phyloP scores from a whole-genome alignment of 1,139 yeast genomes.

The Groenewaldozyma sp. region DNA sequence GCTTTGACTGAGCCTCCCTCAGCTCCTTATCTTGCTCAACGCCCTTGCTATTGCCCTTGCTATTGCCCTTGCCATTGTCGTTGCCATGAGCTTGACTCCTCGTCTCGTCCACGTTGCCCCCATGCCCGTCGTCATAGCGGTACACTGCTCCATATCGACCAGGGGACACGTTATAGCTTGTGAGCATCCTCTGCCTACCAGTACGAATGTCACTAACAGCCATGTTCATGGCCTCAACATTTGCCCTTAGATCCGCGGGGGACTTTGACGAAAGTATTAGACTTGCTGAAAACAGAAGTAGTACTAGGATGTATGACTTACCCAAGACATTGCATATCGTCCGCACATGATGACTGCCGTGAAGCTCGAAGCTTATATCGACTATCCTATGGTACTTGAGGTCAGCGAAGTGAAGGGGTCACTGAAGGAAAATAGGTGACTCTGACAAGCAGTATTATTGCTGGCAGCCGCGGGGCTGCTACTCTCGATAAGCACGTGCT shows the following conservation, averaged over 20 bases:
- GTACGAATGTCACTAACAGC: constrained; percentile 19
- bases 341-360: constrained; percentile 15
- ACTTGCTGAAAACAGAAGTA: not conserved
- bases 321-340: constrained; percentile 16
- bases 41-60: too few relatives aligned
- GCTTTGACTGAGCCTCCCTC: too few relatives aligned
- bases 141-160: constrained; percentile 41
- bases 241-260: constrained; percentile 13
- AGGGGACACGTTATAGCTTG: constrained; percentile 44
- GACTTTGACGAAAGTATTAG: constrained; percentile 8
- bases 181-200: constrained; percentile 18
- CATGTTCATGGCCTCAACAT: constrained; percentile 14
- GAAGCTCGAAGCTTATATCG: not conserved
- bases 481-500: too few relatives aligned
- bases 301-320: constrained; percentile 7
- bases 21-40: too few relatives aligned
- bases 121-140: constrained; percentile 6
- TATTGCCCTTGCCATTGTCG: constrained; percentile 3
- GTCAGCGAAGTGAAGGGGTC: too few relatives aligned
- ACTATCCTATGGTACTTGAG: too few relatives aligned
- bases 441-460: too few relatives aligned
- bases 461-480: too few relatives aligned
- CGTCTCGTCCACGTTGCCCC: not conserved
- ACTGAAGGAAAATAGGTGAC: too few relatives aligned
- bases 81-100: constrained; percentile 5